A percentile compares a stretch with the other conserved stretches of the same genome.
Evolutionary conservation across 2,329 filamentous ascomycete genomes (phyloP).

Genomic region (Fusarium torreyae): DNA sequence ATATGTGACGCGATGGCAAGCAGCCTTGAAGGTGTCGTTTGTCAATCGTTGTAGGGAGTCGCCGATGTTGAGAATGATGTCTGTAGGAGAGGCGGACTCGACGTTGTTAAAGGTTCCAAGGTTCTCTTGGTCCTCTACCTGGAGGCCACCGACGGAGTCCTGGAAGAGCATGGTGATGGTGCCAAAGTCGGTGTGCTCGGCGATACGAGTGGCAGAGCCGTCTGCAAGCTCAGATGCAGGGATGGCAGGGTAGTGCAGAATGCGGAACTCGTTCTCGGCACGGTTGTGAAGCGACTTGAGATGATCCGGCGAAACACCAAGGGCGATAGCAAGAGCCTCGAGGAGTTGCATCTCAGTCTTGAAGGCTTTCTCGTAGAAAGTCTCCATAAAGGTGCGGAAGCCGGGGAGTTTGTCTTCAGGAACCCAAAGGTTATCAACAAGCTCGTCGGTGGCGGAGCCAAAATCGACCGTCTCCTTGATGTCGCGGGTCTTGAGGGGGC

Average conservation of each 20-base stretch:
- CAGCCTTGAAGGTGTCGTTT: slow-evolving; percentile 54
- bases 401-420: slow-evolving; percentile 45
- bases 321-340: slow-evolving; percentile 81
- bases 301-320: slow-evolving; percentile 76
- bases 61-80: slow-evolving; percentile 59
- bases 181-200: slow-evolving; percentile 55
- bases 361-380: slow-evolving; percentile 80
- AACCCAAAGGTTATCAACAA: slow-evolving; percentile 51
- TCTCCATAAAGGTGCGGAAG: slow-evolving; percentile 54
- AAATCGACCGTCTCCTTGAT: slow-evolving; percentile 59
- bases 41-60: slow-evolving; percentile 59
- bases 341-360: slow-evolving; percentile 80
- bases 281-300: slow-evolving; percentile 76
- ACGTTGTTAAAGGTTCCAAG: slow-evolving; percentile 48
- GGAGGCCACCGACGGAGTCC: slow-evolving; percentile 49
- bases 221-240: slow-evolving; percentile 50
- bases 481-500: slow-evolving; percentile 70
- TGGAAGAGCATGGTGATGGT: slow-evolving; percentile 54
- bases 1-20: slow-evolving; percentile 54
- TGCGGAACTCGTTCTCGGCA: slow-evolving; percentile 71
- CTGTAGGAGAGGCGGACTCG: slow-evolving; percentile 42
- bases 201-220: slow-evolving; percentile 50
- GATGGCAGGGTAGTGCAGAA: slow-evolving; percentile 67
- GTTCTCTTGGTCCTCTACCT: slow-evolving; percentile 49
- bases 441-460: slow-evolving; percentile 52